Base-by-base conservation (phyloP, 2,329 filamentous ascomycete species). In the Cytospora chrysosperma region DNA sequence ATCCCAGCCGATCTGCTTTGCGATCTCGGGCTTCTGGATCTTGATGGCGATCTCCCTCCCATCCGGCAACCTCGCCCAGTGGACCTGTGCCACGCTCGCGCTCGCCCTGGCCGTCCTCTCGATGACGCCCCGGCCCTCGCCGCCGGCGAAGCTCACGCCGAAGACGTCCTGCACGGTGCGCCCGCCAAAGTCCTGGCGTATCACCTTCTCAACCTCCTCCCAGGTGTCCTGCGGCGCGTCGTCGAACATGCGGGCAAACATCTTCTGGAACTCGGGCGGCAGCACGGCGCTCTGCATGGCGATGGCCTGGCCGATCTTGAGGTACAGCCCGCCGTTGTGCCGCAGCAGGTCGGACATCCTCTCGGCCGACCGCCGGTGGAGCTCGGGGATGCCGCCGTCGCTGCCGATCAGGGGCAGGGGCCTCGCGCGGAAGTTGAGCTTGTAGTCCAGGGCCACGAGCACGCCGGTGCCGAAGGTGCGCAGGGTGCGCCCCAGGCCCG, bases 231-330 rank as follows among this genome's bases (percentile, higher is more conserved):
- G 93, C 43, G 94, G 93, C 67, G 95, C 95, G 79, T 98, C 94
- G 74, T 98, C 95, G 74, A 98, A 99, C 92, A 99, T 97, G 71
- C 90, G 85, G 26, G 89, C 83, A 73, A 99, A 99, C 93, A 97
- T 98, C 72, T 89, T 88, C 79, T 97, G 93, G 70, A 98, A 98
- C 76, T 97, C 93, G 0, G 93, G 91, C 28, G 95, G 95, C 66
- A 99, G 79, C 28, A 98, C 88, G 0, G 94, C 94, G 69, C 91
- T 94, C 81, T 99, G 95, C 95, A 98, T 98, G 17, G 94, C 95
- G 69, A 99, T 94, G 5, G 95, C 95, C 81, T 99, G 95, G 0
- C 95, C 95, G 64, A 99, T 97, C 82, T 99, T 99, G 73, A 98
- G 82, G 73, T 98, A 99, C 21, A 99, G 78, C 0, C 95, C 95